These are phyloP conservation scores for Herpetospermum pedunculosum DNA, from an alignment of 306 rosid species.

Conservation along the genomic window DNA sequence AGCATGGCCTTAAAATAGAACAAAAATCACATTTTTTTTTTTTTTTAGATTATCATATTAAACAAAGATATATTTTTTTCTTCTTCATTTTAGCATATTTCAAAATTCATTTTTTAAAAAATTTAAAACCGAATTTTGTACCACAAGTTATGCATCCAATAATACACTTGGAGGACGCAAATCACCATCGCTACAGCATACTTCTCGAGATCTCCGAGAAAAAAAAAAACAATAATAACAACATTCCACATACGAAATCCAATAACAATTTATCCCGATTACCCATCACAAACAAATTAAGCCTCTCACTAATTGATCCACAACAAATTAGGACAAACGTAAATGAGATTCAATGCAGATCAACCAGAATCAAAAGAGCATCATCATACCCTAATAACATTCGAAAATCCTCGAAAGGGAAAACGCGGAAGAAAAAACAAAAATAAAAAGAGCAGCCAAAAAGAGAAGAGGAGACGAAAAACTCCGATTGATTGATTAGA, in stretches of 20 bases:
- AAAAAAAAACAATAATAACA: background rate
- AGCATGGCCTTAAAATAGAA: too few relatives aligned
- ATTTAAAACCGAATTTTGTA: background rate
- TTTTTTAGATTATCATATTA: too few relatives aligned
- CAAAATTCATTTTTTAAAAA: too few relatives aligned
- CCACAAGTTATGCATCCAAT: background rate
- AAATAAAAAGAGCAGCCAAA: constrained; percentile 9
- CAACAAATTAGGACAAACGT: background rate
- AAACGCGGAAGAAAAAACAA: background rate
- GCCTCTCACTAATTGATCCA: background rate
- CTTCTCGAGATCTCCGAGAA: background rate
- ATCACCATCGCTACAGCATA: background rate
- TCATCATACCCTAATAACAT: background rate
- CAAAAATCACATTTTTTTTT: too few relatives aligned
- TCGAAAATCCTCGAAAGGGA: background rate
- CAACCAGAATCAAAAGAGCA: background rate
- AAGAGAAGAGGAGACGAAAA: constrained; percentile 10
- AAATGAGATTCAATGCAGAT: background rate
- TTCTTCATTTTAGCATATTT: too few relatives aligned
- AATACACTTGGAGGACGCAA: background rate
- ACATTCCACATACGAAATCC: background rate
- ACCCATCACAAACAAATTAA: constrained; percentile 3
- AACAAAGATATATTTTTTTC: too few relatives aligned
- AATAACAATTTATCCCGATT: background rate
- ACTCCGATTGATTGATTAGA: constrained; percentile 9